These are phyloP conservation scores for Sugiyamaella qingdaonensis DNA, from an alignment of 805 yeast genomes.

Conservation along the genomic window DNA sequence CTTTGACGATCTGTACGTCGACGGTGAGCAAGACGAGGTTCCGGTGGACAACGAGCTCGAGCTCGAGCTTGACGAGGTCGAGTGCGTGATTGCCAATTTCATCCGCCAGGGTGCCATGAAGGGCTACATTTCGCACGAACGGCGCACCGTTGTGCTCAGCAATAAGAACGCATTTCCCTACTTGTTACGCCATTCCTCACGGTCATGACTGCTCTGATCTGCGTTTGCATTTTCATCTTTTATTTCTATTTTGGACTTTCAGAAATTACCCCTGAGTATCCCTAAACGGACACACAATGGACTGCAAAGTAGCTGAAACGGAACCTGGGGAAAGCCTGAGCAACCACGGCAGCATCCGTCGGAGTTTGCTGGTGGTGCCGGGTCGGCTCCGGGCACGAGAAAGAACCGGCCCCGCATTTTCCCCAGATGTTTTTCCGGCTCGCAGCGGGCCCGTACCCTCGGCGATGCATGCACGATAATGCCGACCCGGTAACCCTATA, in stretches of 20 bases:
- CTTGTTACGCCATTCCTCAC: not conserved
- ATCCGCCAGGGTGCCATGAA: slow-evolving; percentile 59
- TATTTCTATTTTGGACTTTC: too few relatives aligned
- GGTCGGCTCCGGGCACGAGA: not conserved
- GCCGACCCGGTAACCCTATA: not conserved
- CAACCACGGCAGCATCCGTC: not conserved
- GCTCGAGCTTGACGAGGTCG: slow-evolving; percentile 50
- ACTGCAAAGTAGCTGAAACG: too few relatives aligned
- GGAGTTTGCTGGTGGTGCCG: not conserved
- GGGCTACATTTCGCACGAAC: slow-evolving; percentile 78
- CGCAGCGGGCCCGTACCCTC: not conserved
- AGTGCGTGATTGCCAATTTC: slow-evolving; percentile 63
- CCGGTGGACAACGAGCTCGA: slow-evolving; percentile 3
- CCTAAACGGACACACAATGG: too few relatives aligned
- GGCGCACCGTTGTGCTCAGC: slow-evolving; percentile 69
- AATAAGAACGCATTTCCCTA: slow-evolving; percentile 69
- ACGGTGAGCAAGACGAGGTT: slow-evolving; percentile 1
- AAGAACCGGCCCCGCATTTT: slow-evolving; percentile 3
- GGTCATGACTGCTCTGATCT: not conserved
- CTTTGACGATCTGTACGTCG: slow-evolving; percentile 11
- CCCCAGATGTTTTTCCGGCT: not conserved
- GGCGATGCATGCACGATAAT: not conserved
- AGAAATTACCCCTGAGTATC: too few relatives aligned
- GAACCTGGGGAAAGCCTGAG: too few relatives aligned
- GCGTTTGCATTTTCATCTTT: not conserved